Base-by-base conservation (phyloP, 129 eudicot species). In the Pittosporum tobira region DNA sequence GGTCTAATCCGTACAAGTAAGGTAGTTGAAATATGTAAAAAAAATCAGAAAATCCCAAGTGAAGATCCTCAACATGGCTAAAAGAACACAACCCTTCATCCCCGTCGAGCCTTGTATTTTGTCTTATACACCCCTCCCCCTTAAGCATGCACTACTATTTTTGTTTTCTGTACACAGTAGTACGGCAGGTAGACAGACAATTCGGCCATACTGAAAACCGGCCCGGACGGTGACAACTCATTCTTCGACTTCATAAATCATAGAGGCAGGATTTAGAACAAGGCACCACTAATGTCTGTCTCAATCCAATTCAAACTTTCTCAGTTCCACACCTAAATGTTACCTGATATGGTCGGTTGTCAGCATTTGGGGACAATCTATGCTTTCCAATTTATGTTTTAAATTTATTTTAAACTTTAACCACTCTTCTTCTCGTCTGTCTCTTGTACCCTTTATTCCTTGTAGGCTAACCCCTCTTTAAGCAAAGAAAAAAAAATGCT, bases 301-400 rank as follows among this genome's bases (percentile, higher is more conserved):
- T n/a, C n/a, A n/a, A n/a, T n/a, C n/a, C n/a, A n/a, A n/a, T n/a
- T n/a, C n/a, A n/a, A n/a, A n/a, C n/a, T n/a, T n/a, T n/a, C n/a
- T n/a, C n/a, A n/a, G n/a, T n/a, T 14, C 25, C 53, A 40, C 25
- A 9, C n/a, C 19, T 16, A 48, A 19, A 12, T 26, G 40, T 23
- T 28, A 71, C 74, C 77, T 71, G 66, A 71, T 48, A 24, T 36
- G 54, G 74, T 76, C 77, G 74, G 74, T 76, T 76, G 77, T 71
- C 36, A 36, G 57, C 19, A 26, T 21, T 31, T 38, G 54, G 26
- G 62, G 62, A 46, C 59, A 31, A 36, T 46, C 30, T 49, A 62
- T 62, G 31, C 51, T 31, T 62, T n/a, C n/a, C n/a, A n/a, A n/a
- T n/a, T 45, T 45, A 15, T 45, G 40, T 15, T 45, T 54, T 56